Evolutionary conservation across 2,329 filamentous ascomycete genomes (phyloP), one percentile per base, ranked within the genome.

Genomic region (Amesomyces nigricolor): DNA sequence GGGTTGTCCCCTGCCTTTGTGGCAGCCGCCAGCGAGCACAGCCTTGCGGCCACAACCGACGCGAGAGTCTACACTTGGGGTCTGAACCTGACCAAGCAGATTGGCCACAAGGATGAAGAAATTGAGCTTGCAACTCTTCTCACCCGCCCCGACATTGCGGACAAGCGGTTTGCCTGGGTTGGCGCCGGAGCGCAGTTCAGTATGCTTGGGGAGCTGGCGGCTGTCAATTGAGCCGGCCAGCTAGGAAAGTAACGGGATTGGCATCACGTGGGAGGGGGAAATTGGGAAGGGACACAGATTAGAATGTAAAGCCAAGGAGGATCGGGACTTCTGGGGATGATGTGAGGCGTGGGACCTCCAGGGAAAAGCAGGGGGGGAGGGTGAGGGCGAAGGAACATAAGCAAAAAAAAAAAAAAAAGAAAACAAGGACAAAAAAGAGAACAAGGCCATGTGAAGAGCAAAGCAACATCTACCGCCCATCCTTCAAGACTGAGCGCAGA

Each of bases 181-280:
- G 88, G 88, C 46, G 86, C 86, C 17, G 91, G 91, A 61, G 90
- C 90, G 4, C 91, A 96, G 66, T 96, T 82, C 70, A 87, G 83
- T 2, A 72, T 88, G 30, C 64, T 89, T n/a, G 75, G 77, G 2
- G 57, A 59, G 47, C 32, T 40, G 19, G 53, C 48, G 4, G 32
- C 16, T 16, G 17, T 38, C 1, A 38, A 35, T 19, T 16, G 9
- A 39, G 22, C 3, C 32, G 11, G 8, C 32, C 11, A 35, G 32
- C 32, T 35, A 2, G 11, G 32, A 35, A 11, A 3, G 9, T 7
- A 35, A 35, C 9, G 32, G 22, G 6, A 22, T 22, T 32, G 30
- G 30, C 30, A 32, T 32, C 30, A 26, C 40, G 16, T 10, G 8
- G n/a, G 30, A 40, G 29, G 13, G 1, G 38, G 32, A 35, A n/a